These are phyloP conservation scores for Karstenula rhodostoma DNA, from an alignment of 2,329 filamentous ascomycete species.

Conservation along the genomic window DNA sequence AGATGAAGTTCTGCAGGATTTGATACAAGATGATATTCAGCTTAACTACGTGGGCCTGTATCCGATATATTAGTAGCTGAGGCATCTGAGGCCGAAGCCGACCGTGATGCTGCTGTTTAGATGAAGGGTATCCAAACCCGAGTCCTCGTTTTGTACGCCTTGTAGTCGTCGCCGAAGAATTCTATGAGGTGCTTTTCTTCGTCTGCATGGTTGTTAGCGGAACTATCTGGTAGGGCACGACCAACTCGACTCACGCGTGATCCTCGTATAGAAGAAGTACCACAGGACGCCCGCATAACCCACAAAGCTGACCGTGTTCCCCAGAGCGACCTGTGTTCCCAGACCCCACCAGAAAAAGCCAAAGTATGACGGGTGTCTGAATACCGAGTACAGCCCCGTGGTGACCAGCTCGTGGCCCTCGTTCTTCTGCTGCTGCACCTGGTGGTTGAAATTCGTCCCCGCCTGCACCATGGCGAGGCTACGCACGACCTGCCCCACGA, in stretches of 20 bases:
- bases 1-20: too few relatives aligned
- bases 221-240: background rate
- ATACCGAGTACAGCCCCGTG: conserved; percentile 75
- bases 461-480: conserved; percentile 89
- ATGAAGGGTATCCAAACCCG: conserved; percentile 85
- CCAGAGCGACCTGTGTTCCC: conserved; percentile 90
- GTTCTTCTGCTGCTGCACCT: conserved; percentile 74
- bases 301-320: conserved; percentile 80
- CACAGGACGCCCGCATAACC: conserved; percentile 80
- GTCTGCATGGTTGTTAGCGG: conserved; percentile 51
- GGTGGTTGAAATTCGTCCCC: conserved; percentile 88
- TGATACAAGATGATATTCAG: too few relatives aligned
- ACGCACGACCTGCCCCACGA: conserved; percentile 76
- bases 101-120: conserved; percentile 9
- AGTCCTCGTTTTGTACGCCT: conserved; percentile 74
- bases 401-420: conserved; percentile 84
- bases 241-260: conserved; percentile 62
- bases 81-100: too few relatives aligned
- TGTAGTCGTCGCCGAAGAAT: conserved; percentile 88
- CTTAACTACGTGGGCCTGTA: too few relatives aligned
- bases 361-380: conserved; percentile 93
- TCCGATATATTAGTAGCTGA: too few relatives aligned
- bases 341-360: conserved; percentile 98
- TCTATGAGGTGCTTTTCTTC: conserved; percentile 80
- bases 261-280: conserved; percentile 81